Evolutionary conservation across 805 yeast species (phyloP).

Genomic region (Schizosaccharomyces lindneri): DNA sequence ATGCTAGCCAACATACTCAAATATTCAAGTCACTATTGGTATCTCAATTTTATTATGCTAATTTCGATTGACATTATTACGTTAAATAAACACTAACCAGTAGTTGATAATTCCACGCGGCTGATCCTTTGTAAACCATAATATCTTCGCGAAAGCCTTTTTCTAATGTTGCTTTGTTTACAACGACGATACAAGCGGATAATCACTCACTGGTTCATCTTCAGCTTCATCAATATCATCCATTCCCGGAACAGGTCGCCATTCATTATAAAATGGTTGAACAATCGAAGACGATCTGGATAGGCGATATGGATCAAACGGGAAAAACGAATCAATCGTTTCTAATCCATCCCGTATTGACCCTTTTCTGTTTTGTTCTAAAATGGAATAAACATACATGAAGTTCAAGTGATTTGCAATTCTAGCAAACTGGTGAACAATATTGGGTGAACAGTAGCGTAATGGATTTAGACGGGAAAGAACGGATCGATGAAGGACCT

Average conservation of each 20-base stretch:
- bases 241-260: conserved; percentile 47
- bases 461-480: conserved; percentile 78
- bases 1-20: no score
- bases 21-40: no score
- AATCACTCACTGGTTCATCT: conserved; percentile 20
- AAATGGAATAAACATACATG: conserved; percentile 75
- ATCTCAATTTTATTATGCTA: no score
- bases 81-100: no score
- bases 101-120: background rate
- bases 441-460: conserved; percentile 77
- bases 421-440: conserved; percentile 76
- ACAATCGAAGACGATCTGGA: conserved; percentile 32
- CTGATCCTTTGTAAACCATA: no score
- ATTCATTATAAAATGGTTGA: conserved; percentile 40
- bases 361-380: conserved; percentile 38
- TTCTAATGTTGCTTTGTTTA: no score
- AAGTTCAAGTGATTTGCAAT: conserved; percentile 69
- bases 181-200: background rate
- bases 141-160: no score
- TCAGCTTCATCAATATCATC: conserved; percentile 17
- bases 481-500: conserved; percentile 65
- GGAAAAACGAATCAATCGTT: conserved; percentile 77
- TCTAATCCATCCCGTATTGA: background rate
- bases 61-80: no score
- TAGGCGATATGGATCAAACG: conserved; percentile 73